Evolutionary conservation across 1,284 basidiomycete genomes (phyloP), one percentile per base, ranked within the genome.

Genomic region (Marasmius sp.): DNA sequence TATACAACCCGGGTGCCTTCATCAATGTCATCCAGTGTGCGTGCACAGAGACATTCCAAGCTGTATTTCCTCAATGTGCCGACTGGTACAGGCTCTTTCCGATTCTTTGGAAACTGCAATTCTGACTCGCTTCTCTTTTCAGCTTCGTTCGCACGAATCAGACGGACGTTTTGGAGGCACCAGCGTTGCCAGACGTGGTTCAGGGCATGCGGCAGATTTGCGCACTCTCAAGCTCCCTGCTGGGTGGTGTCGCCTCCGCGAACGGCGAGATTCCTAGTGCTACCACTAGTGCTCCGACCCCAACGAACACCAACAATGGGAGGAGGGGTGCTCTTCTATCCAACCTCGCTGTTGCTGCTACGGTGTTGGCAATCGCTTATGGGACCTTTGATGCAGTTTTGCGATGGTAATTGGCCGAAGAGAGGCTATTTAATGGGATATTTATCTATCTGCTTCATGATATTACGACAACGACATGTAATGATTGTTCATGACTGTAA

Each of bases 11-110:
- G 0, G 81, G 82, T 22, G 81, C 81, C 1, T 88, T 88, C 72
- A 77, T 87, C 62, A 79, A 82, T 66, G 79, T 87, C 39, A 88
- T 90, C 70, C 80, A 85, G 70, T 90, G 88, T 71, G 81, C 87
- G 2, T 91, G 89, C 68, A 79, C 82, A 7, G 85, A 88, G 65
- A 88, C 85, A 0, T 88, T 89, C 74, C 82, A 85, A 69, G 77
- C 85, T 47, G 81, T 77, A 12, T 89, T 84, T 69, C 87, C 88
- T 37, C 86, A 90, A 76, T 91, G 88, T 66, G 83, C 85, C 33
- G 87, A 90, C 67, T 90, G 88, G 85, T 87, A 64, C 53, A 79
- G 71, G n/a, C 33, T 9, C 33, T 52, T 56, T 38, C 33, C 61
- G 14, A 22, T 50, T 38, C 22, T 54, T 43, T 18, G 18, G 47